Evolutionary conservation across 2,329 filamentous ascomycete genomes (phyloP), one percentile per base, ranked within the genome.

Genomic region (Diplodia seriata): DNA sequence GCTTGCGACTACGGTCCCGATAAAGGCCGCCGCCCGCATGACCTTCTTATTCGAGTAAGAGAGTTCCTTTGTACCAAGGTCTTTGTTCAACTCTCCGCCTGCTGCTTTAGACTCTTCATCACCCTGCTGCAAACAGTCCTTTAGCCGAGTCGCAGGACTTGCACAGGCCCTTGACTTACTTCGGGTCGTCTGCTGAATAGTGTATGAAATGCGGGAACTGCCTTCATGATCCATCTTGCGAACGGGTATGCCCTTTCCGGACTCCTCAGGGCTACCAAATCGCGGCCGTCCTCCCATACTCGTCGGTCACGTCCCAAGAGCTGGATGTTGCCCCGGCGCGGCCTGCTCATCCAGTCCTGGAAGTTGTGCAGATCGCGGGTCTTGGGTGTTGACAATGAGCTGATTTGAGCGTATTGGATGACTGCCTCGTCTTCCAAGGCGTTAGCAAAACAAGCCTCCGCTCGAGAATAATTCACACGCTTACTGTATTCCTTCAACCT

Each of bases 401-500:
- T 50, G 26, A 62, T 62, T 9, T 49, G 47, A 2, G 40, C 15
- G 12, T 62, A 50, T 20, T 50, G 57, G 2, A 62, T 62, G 1
- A 62, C 29, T 11, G 57, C 57, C 8, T 62, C 38, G 20, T 62
- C 57, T 62, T 18, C 31, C 31, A 31, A 31, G 5, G 31, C 8
- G 31, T 31, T 8, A 31, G 31, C 8, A 2, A 15, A 14, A 29
- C 15, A 29, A 26, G 3, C 18, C 12, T n/a, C 8, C 26, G 29
- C 9, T 31, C 18, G 20, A 11, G 14, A 47, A n/a, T 3, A 14
- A 33, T 33, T 33, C 23, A 15, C 18, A 29, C 12, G 18, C 57
- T 23, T 47, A 66, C 63, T 66, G 23, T 66, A 66, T 47, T 56
- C 38, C 11, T 56, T 43, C 23, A 66, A 14, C 51, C 33, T 66